Conservation (phyloP, 306 rosid genomes). For the Cyclanthera cordifolia region DNA sequence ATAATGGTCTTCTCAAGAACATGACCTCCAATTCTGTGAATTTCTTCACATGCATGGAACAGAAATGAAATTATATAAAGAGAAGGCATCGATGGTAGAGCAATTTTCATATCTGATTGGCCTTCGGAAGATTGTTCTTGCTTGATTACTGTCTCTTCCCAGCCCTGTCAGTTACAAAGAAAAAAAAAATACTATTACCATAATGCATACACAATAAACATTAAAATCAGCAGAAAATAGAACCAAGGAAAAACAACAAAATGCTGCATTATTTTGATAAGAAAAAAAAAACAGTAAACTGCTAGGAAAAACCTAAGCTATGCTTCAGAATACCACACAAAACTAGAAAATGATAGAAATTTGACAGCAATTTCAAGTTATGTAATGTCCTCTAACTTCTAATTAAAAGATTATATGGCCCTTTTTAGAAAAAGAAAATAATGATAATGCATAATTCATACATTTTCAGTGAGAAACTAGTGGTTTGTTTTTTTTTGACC, state of each 20-base stretch:
- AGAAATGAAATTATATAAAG: slow-evolving; percentile 69
- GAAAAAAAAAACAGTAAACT: not conserved
- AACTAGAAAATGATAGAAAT: not conserved
- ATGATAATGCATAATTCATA: not conserved
- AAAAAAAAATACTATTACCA: slow-evolving; percentile 6
- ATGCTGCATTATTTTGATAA: not conserved
- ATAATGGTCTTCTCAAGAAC: slow-evolving; percentile 81
- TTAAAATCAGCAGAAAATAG: not conserved
- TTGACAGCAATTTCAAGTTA: not conserved
- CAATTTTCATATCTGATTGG: slow-evolving; percentile 75
- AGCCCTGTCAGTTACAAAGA: slow-evolving; percentile 48
- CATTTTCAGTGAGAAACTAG: not conserved
- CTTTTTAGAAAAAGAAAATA: not conserved
- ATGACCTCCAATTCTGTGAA: slow-evolving; percentile 96
- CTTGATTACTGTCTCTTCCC: slow-evolving; percentile 86
- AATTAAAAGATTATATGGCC: not conserved
- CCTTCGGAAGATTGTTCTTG: slow-evolving; percentile 70
- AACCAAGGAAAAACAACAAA: not conserved
- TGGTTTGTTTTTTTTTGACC: not conserved
- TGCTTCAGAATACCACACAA: slow-evolving; percentile 3
- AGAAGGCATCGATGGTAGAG: slow-evolving; percentile 95
- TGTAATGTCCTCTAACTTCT: not conserved
- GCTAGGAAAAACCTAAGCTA: not conserved
- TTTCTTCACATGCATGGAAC: slow-evolving; percentile 77
- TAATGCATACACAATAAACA: not conserved